Evolutionary conservation across 2,329 filamentous ascomycete genomes (phyloP).

Genomic region (Aspergillus quadrilineatus): DNA sequence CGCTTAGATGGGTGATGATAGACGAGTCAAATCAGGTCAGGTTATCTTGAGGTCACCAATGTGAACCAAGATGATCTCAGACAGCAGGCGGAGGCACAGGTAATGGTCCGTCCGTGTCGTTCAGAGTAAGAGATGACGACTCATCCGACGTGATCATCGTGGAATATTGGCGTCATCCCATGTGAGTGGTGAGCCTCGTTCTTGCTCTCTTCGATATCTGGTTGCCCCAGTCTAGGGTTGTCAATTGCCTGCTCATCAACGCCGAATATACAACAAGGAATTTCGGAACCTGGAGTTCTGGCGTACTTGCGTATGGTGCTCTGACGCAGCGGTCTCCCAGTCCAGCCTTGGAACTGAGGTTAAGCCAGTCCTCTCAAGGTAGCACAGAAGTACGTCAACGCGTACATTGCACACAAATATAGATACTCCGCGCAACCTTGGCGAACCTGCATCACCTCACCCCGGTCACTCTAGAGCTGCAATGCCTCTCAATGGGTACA

Average conservation of each 20-base stretch:
- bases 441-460: conserved; percentile 10
- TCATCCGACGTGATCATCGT: not conserved
- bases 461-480: not conserved
- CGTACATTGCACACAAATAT: not conserved
- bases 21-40: not conserved
- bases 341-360: not conserved
- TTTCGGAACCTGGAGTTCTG: no score
- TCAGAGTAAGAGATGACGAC: not conserved
- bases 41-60: not conserved
- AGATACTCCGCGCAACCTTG: conserved; percentile 4
- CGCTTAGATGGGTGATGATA: not conserved
- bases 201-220: not conserved
- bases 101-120: not conserved
- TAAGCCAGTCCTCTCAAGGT: not conserved
- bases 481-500: not conserved
- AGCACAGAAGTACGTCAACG: conserved; percentile 1
- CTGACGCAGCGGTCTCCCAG: not conserved
- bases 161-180: not conserved
- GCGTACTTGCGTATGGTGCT: not conserved
- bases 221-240: not conserved
- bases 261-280: not conserved
- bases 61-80: not conserved
- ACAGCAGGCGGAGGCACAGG: not conserved
- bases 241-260: not conserved
- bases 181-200: not conserved